Base-by-base conservation (phyloP, 257 asterid genomes). In the Schizonepeta tenuifolia region DNA sequence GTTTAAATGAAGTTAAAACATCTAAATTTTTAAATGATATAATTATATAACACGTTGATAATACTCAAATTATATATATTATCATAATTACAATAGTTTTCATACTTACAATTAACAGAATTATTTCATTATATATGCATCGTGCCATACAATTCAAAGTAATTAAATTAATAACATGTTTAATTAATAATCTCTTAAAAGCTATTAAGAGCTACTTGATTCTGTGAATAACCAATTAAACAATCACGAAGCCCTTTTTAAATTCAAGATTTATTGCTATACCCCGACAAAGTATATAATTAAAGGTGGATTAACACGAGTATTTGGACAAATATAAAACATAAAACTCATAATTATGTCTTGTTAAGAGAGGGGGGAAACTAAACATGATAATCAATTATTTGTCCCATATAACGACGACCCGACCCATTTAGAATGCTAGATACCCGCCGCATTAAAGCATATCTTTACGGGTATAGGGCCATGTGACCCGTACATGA, bases 401-500 rank as follows among this genome's bases (percentile, higher is more conserved):
- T 51, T 50, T 54, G 59, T 47, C 66, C 38, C 72, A 54, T 18
- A 7, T 47, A 59, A 59, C 10, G 24, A 43, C 28, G 46, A 1
- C 24, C 79, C 63, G 70, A 67, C 63, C 74, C 74, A 24, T 67
- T 58, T 67, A 47, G 20, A 67, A 57, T 5, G 43, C 74, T 67
- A 67, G 62, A 67, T 75, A 68, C 65, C 15, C 80, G 72, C 41
- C 41, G 6, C 7, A 17, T 49, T 1, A 36, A 14, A 11, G 64
- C 40, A 70, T 70, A 53, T 3, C n/a, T 56, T 7, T 35, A 11
- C 14, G 58, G 65, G 70, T 22, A n/a, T n/a, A 65, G 55, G 33
- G 63, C 63, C 77, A 71, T 71, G 77, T 72, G 73, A 77, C 73
- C 56, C 66, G 74, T 71, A 49, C 74, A 71, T 50, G 61, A 22